A percentile compares a stretch with the other conserved stretches of the same genome.
These are phyloP conservation scores for Lolium perenne DNA, from an alignment of 176 grass and related monocot species.

Conservation along the genomic window DNA sequence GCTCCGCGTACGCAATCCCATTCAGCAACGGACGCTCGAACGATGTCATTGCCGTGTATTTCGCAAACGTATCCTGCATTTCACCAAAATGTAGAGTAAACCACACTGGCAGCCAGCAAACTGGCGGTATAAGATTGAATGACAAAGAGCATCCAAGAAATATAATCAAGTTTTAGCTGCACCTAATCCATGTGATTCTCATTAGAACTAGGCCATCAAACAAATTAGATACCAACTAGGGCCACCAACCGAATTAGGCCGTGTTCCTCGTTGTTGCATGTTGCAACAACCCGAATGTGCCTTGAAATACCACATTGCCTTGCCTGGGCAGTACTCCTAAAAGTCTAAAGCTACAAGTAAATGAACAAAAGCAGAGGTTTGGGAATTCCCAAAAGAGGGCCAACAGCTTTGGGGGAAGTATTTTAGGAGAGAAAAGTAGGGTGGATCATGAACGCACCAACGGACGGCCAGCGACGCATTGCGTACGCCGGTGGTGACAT, in stretches of 20 bases:
- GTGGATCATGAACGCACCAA: conserved; percentile 14
- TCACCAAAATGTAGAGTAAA: conserved; percentile 7
- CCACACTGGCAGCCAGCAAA: conserved; percentile 7
- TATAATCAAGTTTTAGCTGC: neutral
- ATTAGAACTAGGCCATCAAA: neutral
- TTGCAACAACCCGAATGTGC: neutral
- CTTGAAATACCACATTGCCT: conserved; percentile 30
- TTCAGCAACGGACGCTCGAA: conserved; percentile 90
- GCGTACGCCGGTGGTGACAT: neutral
- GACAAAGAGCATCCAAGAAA: neutral
- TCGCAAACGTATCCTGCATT: conserved; percentile 83
- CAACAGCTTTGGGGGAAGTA: neutral
- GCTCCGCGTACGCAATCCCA: conserved; percentile 85
- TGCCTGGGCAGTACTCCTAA: neutral
- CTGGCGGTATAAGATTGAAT: neutral
- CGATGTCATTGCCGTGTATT: conserved; percentile 75
- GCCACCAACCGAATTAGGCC: neutral
- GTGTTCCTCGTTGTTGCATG: neutral
- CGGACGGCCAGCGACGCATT: neutral
- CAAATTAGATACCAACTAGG: neutral
- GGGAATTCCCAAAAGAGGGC: conserved; percentile 9
- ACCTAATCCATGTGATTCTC: neutral
- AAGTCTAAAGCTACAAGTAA: conserved; percentile 30
- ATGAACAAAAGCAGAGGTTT: neutral
- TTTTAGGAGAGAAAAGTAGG: conserved; percentile 19